Percentiles rank a stretch among this genome's conserved stretches.
Conservation (phyloP, 345 rosid genomes). For the Syzygium jambos region DNA sequence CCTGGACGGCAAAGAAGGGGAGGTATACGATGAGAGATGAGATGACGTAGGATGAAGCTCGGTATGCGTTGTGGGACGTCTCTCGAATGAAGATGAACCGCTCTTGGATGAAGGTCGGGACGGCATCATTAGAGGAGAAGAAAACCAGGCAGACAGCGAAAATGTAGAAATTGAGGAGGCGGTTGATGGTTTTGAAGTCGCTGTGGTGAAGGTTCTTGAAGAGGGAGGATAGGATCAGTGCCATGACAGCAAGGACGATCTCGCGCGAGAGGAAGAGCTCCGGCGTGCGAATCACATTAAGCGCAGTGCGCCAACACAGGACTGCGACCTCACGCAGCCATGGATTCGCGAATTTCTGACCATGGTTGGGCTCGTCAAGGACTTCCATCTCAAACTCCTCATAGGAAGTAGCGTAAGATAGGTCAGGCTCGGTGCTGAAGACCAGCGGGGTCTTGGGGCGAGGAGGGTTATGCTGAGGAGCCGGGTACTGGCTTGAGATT, state of each 20-base stretch:
- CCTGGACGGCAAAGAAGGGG: slow-evolving; percentile 57
- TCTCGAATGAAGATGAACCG: slow-evolving; percentile 63
- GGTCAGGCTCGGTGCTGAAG: slow-evolving; percentile 12
- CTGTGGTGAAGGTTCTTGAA: slow-evolving; percentile 20
- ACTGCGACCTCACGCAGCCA: slow-evolving; percentile 53
- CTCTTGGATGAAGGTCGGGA: slow-evolving; percentile 65
- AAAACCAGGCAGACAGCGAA: slow-evolving; percentile 49
- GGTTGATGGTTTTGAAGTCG: slow-evolving; percentile 26
- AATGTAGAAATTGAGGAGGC: slow-evolving; percentile 57
- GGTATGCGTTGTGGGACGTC: slow-evolving; percentile 58
- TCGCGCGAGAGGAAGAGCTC: slow-evolving; percentile 52
- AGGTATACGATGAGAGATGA: slow-evolving; percentile 54
- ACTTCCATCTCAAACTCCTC: slow-evolving; percentile 27
- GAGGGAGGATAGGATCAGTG: slow-evolving; percentile 49
- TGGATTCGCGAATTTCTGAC: slow-evolving; percentile 55
- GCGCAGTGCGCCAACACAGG: slow-evolving; percentile 39
- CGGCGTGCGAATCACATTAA: slow-evolving; percentile 49
- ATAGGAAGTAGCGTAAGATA: slow-evolving; percentile 16
- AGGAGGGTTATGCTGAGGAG: slow-evolving; percentile 16
- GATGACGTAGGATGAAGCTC: slow-evolving; percentile 56
- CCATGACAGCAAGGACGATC: slow-evolving; percentile 51
- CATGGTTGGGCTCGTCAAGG: slow-evolving; percentile 33
- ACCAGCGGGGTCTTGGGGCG: slow-evolving; percentile 18
- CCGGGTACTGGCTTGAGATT: slow-evolving; percentile 15
- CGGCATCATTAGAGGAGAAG: slow-evolving; percentile 69